Base-by-base conservation (phyloP, 2,329 filamentous ascomycete species). In the Aspergillus fructus region DNA sequence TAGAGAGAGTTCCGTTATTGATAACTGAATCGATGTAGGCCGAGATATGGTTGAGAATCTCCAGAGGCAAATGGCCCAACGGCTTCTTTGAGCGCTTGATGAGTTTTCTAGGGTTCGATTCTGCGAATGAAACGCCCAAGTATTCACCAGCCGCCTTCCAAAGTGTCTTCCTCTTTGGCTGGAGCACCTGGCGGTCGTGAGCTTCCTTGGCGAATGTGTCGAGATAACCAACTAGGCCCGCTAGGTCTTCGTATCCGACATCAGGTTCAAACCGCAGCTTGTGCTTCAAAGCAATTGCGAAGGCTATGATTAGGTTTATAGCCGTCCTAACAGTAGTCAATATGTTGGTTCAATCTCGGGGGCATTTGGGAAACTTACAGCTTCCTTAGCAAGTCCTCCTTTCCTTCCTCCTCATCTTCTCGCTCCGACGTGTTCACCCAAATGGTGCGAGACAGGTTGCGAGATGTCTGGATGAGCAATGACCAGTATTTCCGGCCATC, bases 231-330 rank as follows among this genome's bases (percentile, higher is more conserved):
- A 93, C 82, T 13, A 92, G 79, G 19, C 87, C 83, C 39, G 83
- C 77, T 5, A 96, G 79, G 67, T 94, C 91, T 1, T 87, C 83
- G 71, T 94, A 93, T 53, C 88, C 83, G 34, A 87, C 85, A 66
- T 89, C 90, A 1, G 91, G 90, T 71, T 96, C 90, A 71, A 93
- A 93, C 33, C 91, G 89, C 33, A 96, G 83, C 66, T 86, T 88
- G 75, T 94, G 91, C 77, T 93, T 93, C 58, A 96, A 79, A 2
- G 91, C 77, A 17, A 90, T 80, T n/a, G 89, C 83, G 66, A 90
- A 94, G 2, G 90, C 89, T 27, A 91, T 83, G 61, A 94, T 81
- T 6, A 94, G 80, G 70, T 94, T 93, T 73, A 94, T 84, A 6
- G 86, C 86, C 15, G 86, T 86, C 41, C 67, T 71, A 39, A 17